These are phyloP conservation scores for Pseudohalonectria lignicola DNA, from an alignment of 2,329 filamentous ascomycete species.

Conservation along the genomic window DNA sequence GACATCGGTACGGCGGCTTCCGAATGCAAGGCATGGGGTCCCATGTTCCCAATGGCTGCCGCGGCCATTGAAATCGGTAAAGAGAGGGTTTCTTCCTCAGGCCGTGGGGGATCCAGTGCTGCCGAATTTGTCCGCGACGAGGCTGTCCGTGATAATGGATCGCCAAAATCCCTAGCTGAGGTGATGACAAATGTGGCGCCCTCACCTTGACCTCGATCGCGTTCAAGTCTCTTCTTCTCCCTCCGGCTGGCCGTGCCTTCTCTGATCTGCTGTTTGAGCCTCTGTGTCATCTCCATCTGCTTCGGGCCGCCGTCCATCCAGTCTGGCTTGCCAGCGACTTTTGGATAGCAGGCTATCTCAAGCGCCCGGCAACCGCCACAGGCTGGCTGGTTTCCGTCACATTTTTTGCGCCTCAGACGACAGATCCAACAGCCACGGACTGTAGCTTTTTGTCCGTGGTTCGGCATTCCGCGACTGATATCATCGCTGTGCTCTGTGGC, in stretches of 20 bases:
- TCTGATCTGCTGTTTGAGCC: constrained; percentile 47
- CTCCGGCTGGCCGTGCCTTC: constrained; percentile 36
- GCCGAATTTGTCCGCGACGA: too few species aligned
- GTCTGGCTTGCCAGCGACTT: constrained; percentile 37
- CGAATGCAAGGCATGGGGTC: too few species aligned
- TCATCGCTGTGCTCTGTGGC: too few species aligned
- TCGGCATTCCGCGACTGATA: too few species aligned
- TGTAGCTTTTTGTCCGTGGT: too few species aligned
- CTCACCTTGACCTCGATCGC: too few species aligned
- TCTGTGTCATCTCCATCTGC: constrained; percentile 39
- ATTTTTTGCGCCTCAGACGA: constrained; percentile 50
- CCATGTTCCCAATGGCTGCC: too few species aligned
- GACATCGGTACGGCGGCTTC: too few species aligned
- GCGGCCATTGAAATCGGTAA: too few species aligned
- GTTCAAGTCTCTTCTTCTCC: too few species aligned
- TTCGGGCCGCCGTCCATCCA: constrained; percentile 44
- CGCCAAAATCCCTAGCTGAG: constrained; percentile 10
- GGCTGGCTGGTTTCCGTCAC: constrained; percentile 39
- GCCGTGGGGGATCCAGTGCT: too few species aligned
- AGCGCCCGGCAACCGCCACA: constrained; percentile 40
- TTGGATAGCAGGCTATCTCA: constrained; percentile 47
- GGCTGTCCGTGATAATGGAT: constrained; percentile 11
- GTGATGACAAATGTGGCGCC: constrained; percentile 33
- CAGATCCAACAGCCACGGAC: constrained; percentile 56
- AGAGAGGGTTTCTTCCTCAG: too few species aligned